Base-by-base conservation (phyloP, 495 filamentous ascomycete species). In the Annulohypoxylon maeteangense region DNA sequence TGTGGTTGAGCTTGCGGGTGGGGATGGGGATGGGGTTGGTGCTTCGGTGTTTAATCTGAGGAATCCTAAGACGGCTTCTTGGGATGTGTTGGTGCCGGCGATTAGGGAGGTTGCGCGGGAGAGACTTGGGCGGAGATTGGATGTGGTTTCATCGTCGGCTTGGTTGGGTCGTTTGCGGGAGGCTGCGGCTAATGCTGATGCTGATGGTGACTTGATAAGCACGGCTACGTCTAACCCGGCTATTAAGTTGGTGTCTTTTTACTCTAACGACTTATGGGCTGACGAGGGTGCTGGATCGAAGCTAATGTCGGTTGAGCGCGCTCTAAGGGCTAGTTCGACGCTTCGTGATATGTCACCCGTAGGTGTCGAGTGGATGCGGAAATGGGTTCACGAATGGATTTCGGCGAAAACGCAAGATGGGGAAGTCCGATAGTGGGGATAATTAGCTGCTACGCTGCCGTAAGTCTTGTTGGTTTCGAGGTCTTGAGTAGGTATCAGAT, bases 361-460 rank as follows among this genome's bases (percentile, higher is more conserved):
- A 1, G 48, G 61, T 14, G 12, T 22, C 1, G 67, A 54, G 16
- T 72, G 53, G 72, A 65, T 70, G 62, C 18, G 32, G 0, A 70
- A 70, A 62, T 73, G 67, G 68, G 38, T 76, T 42, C 76, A 45
- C 66, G 80, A 74, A 40, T 75, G 51, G 72, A 38, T 59, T 42
- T 16, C 53, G 27, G 29, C 20, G 40, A 23, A 56, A 20, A 29
- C 4, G 10, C 44, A 47, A 14, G 44, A 47, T 47, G 20, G 18
- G 16, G 20, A 3, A 22, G 44, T 20, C 44, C 44, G 44, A 3
- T 47, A 47, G 44, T 23, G 44, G 44, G 20, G 20, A 10, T 23
- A 23, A 47, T 8, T 23, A 8, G 44, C 44, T 42, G 44, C 44
- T 12, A 47, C 44, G 44, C 44, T 42, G 44, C 44, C 6, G 23